Conservation (phyloP, 2,329 filamentous ascomycete species). For the Scortechinia acanthostroma region DNA sequence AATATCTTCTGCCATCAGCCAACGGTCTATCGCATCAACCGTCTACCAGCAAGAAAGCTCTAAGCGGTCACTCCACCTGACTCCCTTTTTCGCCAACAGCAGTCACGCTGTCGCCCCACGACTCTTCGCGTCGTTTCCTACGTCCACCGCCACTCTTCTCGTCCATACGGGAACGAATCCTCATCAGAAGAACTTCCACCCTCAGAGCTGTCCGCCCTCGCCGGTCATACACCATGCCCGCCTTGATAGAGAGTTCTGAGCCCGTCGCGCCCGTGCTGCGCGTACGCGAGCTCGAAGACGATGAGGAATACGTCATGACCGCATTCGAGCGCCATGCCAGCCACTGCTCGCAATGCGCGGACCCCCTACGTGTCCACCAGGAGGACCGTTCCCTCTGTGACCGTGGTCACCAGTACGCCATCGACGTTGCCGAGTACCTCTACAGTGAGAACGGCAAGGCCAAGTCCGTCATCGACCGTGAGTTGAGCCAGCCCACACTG, state of each 20-base stretch:
- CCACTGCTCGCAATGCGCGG: conserved; percentile 18
- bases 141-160: too few species aligned
- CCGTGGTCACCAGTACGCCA: conserved; percentile 18
- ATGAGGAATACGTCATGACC: conserved; percentile 22
- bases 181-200: too few species aligned
- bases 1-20: too few species aligned
- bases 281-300: conserved; percentile 8
- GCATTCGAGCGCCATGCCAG: conserved; percentile 20
- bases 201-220: too few species aligned
- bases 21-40: too few species aligned
- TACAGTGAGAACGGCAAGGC: conserved; percentile 22
- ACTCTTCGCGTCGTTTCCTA: too few species aligned
- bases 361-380: conserved; percentile 15
- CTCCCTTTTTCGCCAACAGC: too few species aligned
- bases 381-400: conserved; percentile 19
- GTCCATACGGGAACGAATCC: too few species aligned
- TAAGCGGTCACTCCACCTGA: too few species aligned
- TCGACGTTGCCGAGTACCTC: conserved; percentile 21
- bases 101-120: too few species aligned
- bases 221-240: not conserved
- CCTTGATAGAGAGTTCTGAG: not conserved
- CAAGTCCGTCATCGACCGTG: conserved; percentile 30
- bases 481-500: conserved; percentile 20
- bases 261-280: not conserved
- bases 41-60: too few species aligned